Evolutionary conservation across 129 eudicot species (phyloP), one percentile per base, ranked within the genome.

Genomic region (Chrysanthemum seticuspe): DNA sequence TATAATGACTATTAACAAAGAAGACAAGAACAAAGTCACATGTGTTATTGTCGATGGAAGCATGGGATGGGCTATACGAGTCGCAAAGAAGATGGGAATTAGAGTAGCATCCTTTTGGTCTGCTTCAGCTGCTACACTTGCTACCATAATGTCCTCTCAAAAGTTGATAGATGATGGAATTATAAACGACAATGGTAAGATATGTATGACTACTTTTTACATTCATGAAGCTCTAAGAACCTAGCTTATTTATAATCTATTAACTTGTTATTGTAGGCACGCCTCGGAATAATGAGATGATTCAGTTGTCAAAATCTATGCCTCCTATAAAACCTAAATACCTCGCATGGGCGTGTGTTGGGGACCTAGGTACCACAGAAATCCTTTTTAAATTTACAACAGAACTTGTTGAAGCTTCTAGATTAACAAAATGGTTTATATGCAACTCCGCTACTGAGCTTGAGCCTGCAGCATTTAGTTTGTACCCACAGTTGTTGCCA

Each of bases 371-470:
- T 27, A 70, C 68, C 3, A 6, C 8, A 44, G 73, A 55, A 77
- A 3, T 15, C 7, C 2, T 83, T 2, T 85, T 85, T 36, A 21
- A 73, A 3, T 2, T 49, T 5, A 10, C 44, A 6, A 0, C 10
- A 2, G 27, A 18, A 18, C 69, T n/a, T 13, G 70, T 25, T 50
- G 65, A 54, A 18, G 67, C 65, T 34, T 52, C 58, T 4, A 69
- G 75, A 44, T 12, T 69, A 4, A 79, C 88, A 13, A 71, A 79
- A 21, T 19, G 78, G 72, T 15, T 85, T 4, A 23, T 88, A 2
- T 88, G 95, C 80, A 88, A 88, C 81, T 79, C 88, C 9, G 9
- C 78, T 25, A 21, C 16, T 16, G 86, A 78, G 10, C 71, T 88
- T 6, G 90, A 88, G 77, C 73, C 78, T 3, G 85, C 76, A 8